Evolutionary conservation across 2,329 filamentous ascomycete genomes (phyloP).

Genomic region (Microthyrium microscopicum): DNA sequence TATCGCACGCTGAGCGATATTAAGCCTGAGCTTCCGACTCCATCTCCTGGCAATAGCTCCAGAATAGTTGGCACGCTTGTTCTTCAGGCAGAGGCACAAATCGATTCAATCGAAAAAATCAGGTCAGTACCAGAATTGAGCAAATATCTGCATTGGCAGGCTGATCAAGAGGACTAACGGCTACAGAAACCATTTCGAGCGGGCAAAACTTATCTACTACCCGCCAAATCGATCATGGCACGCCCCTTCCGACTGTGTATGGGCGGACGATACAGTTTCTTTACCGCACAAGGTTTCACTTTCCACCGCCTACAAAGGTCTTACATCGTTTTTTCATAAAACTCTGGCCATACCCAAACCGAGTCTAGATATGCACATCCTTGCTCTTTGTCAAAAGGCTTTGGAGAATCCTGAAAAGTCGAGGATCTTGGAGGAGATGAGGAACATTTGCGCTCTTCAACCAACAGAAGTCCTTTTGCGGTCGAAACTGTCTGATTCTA

Average conservation of each 20-base stretch:
- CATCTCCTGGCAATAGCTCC: no score
- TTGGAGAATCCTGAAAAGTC: neutral
- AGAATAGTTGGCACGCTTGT: no score
- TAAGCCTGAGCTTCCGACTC: no score
- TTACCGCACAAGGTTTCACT: slow-evolving; percentile 7
- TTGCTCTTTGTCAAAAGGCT: slow-evolving; percentile 2
- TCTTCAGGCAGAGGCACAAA: no score
- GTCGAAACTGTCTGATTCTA: slow-evolving; percentile 2
- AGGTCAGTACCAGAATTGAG: no score
- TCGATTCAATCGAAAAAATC: no score
- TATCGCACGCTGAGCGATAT: no score
- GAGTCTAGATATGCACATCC: slow-evolving; percentile 7
- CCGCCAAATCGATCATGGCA: slow-evolving; percentile 6
- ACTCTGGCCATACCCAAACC: slow-evolving; percentile 4
- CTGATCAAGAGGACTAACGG: slow-evolving; percentile 1
- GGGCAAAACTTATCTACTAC: slow-evolving; percentile 6
- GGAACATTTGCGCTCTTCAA: slow-evolving; percentile 7
- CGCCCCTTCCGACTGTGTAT: slow-evolving; percentile 7
- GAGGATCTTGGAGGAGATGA: slow-evolving; percentile 4
- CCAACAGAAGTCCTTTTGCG: neutral
- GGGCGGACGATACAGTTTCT: slow-evolving; percentile 7
- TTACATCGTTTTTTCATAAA: slow-evolving; percentile 4
- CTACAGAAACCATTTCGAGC: slow-evolving; percentile 4
- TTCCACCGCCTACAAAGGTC: neutral
- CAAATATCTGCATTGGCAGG: no score